Base-by-base conservation (phyloP, 306 rosid species). In the Trifolium dubium region DNA sequence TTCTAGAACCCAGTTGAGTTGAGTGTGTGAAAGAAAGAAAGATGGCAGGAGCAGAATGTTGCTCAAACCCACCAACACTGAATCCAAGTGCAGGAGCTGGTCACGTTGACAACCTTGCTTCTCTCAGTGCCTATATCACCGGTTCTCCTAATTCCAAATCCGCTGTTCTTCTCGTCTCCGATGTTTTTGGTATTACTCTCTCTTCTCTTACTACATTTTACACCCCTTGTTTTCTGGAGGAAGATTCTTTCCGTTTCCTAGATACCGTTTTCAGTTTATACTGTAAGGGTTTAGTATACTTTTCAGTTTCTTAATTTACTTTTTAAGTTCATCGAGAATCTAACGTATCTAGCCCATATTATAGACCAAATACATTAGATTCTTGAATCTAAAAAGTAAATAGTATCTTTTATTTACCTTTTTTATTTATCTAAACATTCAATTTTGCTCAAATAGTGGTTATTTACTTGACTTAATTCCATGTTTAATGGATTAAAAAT, bases 1-100 rank as follows among this genome's bases (percentile, higher is more conserved):
- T 23, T 23, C 0, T 23, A 23, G 23, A 23, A 23, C 23, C 23
- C 23, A 23, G 1, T 23, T 23, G 23, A 23, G 23, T 23, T 23
- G 23, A 23, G 40, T 37, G 10, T 37, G 32, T 39, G 50, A 5
- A 18, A 40, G 71, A 43, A 13, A n/a, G 46, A 3, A 34, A 5
- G 5, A 91, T 91, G 97, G 53, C 97, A 31, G 87, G 95, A 0
- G 56, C 85, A 6, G 74, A 80, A 32, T 89, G 97, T 65, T 91
- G 97, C 75, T 83, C 89, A 31, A 83, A 88, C 70, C 93, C 97
- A 50, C 96, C 96, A 6, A 79, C 64, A 1, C 83, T 92, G 34
- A 66, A 88, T 67, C 85, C 94, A 0, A 78, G 0, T 66, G 32
- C 66, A 5, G 98, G 98, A 64, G 49, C 23, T 35, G 96, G 96